phyloP scores from a whole-genome alignment of 2,329 filamentous ascomycete species.

The Dactylellina cionopaga region DNA sequence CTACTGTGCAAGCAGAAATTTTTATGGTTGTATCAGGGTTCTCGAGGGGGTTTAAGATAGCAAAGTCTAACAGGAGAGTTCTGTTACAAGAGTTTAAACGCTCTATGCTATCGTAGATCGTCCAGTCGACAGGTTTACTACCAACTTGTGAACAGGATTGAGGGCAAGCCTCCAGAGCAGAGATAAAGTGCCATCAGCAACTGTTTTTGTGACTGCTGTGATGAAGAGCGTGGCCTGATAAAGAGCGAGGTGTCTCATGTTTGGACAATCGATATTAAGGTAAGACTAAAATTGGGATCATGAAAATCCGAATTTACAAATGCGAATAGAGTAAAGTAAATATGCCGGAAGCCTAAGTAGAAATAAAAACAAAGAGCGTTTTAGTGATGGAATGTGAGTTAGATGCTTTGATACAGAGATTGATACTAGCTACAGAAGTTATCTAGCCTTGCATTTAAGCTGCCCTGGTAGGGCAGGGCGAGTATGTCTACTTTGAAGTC shows the following conservation, averaged over 20 bases:
- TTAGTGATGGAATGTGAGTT: too few relatives aligned
- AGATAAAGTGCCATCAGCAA: slow-evolving; percentile 18
- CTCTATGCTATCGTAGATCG: slow-evolving; percentile 46
- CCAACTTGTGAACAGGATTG: slow-evolving; percentile 28
- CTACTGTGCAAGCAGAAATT: slow-evolving; percentile 30
- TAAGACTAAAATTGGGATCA: background rate
- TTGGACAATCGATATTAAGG: background rate
- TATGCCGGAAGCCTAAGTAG: too few relatives aligned
- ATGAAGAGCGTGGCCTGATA: background rate
- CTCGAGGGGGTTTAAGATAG: slow-evolving; percentile 48
- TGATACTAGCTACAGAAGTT: too few relatives aligned
- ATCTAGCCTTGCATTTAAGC: too few relatives aligned
- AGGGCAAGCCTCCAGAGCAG: slow-evolving; percentile 30
- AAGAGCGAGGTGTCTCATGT: slow-evolving; percentile 6
- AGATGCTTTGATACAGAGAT: too few relatives aligned
- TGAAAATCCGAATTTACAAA: background rate
- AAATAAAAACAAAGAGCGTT: too few relatives aligned
- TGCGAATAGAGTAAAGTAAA: too few relatives aligned
- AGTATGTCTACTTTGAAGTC: too few relatives aligned
- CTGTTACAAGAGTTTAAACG: slow-evolving; percentile 35
- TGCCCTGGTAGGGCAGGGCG: too few relatives aligned
- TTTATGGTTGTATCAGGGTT: slow-evolving; percentile 30
- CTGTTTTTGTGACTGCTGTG: background rate
- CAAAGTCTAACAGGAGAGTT: slow-evolving; percentile 52
- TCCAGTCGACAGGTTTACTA: slow-evolving; percentile 44